phyloP scores from a whole-genome alignment of 139 green algal genomes.

The Monoraphidium neglectum region DNA sequence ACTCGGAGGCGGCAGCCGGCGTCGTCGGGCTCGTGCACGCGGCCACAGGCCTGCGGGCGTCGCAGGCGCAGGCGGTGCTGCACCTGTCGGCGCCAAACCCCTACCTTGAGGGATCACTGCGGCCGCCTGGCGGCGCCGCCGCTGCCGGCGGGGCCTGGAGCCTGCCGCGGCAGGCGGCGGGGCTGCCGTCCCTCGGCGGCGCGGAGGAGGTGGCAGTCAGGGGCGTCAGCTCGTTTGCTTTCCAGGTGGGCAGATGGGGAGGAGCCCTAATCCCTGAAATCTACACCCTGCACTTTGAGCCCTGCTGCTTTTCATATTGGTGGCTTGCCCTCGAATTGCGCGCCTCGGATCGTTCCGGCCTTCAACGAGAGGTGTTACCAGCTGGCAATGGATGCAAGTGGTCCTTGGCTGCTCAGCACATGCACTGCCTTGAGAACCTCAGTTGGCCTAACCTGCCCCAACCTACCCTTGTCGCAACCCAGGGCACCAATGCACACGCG shows the following conservation, averaged over 20 bases:
- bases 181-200: neutral
- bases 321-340: too few relatives aligned
- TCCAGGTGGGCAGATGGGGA: too few relatives aligned
- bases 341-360: too few relatives aligned
- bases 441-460: neutral
- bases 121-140: neutral
- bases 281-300: too few relatives aligned
- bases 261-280: too few relatives aligned
- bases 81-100: constrained; percentile 69
- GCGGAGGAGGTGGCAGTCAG: neutral
- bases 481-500: constrained; percentile 22
- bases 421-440: too few relatives aligned
- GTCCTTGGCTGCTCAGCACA: too few relatives aligned
- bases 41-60: neutral
- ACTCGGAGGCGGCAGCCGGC: constrained; percentile 84
- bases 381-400: too few relatives aligned
- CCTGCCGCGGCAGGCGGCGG: constrained; percentile 19
- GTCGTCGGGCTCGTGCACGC: constrained; percentile 69
- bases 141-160: neutral
- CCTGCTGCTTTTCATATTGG: neutral
- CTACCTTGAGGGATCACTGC: constrained; percentile 52
- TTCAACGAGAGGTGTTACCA: too few relatives aligned
- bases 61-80: constrained; percentile 34
- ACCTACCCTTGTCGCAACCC: neutral
- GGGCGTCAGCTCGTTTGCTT: constrained; percentile 71